Base-by-base conservation (phyloP, 306 rosid genomes). In the Canavalia gladiata region DNA sequence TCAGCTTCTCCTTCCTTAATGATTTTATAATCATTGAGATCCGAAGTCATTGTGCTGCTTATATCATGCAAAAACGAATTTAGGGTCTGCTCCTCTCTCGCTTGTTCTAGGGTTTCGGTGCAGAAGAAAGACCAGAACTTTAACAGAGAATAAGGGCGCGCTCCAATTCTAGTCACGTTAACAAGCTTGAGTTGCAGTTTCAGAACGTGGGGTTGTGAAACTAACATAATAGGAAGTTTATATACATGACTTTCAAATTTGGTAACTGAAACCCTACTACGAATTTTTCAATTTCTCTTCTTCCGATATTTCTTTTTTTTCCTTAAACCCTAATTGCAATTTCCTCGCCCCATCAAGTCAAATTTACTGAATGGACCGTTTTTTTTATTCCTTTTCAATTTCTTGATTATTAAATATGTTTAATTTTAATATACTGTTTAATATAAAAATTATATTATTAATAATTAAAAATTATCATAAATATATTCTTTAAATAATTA, bases 1-100 rank as follows among this genome's bases (percentile, higher is more conserved):
- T 95, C 99, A 74, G 98, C 99, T 88, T 95, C 98, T 31, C 99
- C 99, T 82, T 95, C 99, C 88, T 95, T 95, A 65, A 93, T 85
- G 75, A 95, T 84, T 13, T 86, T 80, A 45, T 64, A 93, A 82
- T 95, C 97, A 81, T 68, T 83, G 81, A 85, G 90, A 91, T 91
- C 95, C 3, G 85, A 54, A 37, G 93, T 43, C 99, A 91, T 93
- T 74, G 84, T 87, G 82, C 41, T 77, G 7, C 34, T 78, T 64
- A 81, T 80, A 69, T 76, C 87, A 62, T 78, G 81, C 88, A 90
- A 70, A 43, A 74, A 52, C 69, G 76, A 83, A 55, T 80, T 74
- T 60, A 70, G 81, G 81, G 77, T 79, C 37, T 58, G 74, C 51
- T 46, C 66, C n/a, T 58, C 39, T n/a, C 31, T n/a, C 43, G 11